phyloP scores from a whole-genome alignment of 257 asterid species.

The Solanum virginianum region DNA sequence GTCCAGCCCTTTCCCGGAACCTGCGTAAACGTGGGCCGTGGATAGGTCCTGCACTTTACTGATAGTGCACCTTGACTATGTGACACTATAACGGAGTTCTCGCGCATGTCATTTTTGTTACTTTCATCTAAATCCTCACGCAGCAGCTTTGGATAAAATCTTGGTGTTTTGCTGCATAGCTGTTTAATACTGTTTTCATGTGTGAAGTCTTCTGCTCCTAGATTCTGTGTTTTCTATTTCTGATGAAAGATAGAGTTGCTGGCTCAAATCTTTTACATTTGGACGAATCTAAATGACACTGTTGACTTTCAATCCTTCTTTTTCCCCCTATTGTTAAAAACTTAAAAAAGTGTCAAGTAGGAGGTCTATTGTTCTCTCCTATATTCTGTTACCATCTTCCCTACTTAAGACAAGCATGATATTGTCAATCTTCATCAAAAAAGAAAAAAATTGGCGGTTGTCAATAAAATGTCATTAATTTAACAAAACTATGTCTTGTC shows the following conservation, averaged over 20 bases:
- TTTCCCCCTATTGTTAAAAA: not conserved
- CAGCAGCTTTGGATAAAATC: not conserved
- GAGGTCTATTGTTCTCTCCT: not conserved
- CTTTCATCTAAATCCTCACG: not conserved
- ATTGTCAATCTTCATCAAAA: not conserved
- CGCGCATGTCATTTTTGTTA: not conserved
- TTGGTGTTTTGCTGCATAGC: not conserved
- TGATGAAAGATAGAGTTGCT: not conserved
- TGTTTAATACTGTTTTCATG: not conserved
- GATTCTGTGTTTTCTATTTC: not conserved
- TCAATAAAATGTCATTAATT: not conserved
- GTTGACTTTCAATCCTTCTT: not conserved
- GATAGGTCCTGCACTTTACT: not conserved
- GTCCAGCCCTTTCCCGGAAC: not conserved
- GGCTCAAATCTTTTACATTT: not conserved
- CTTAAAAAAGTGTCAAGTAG: not conserved
- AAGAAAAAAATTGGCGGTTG: not conserved
- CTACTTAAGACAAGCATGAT: not conserved
- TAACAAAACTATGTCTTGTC: not conserved
- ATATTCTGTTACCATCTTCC: not conserved
- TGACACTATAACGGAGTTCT: not conserved
- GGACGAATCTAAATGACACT: not conserved
- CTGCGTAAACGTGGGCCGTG: not conserved
- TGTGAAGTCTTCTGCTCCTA: not conserved
- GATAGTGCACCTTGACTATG: not conserved